Percentiles rank a stretch among this genome's conserved stretches.
Conservation (phyloP, 2,329 filamentous ascomycete genomes). For the Cordyceps farinosa region DNA sequence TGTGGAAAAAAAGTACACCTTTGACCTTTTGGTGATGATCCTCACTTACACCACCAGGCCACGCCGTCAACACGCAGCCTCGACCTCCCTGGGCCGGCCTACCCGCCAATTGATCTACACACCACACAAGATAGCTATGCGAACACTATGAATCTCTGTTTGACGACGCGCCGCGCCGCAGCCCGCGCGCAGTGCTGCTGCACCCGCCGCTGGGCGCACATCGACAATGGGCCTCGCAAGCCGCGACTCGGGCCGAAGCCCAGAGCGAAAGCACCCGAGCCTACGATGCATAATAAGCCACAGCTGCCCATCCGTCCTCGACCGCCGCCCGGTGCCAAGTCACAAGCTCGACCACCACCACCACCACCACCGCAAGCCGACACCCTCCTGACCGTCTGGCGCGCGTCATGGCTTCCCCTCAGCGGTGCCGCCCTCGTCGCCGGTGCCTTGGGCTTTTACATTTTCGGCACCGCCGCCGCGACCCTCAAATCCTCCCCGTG, state of each 20-base stretch:
- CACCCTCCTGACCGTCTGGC: constrained; percentile 36
- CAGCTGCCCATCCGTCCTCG: neutral
- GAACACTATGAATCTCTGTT: constrained; percentile 29
- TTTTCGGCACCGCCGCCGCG: constrained; percentile 38
- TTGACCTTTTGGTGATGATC: neutral
- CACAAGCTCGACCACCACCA: constrained; percentile 23
- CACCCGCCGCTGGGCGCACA: constrained; percentile 24
- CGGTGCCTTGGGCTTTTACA: constrained; percentile 46
- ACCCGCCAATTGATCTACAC: neutral
- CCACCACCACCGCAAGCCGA: constrained; percentile 27
- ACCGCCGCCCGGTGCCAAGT: constrained; percentile 8
- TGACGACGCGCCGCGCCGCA: constrained; percentile 27
- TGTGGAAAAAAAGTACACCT: constrained; percentile 10
- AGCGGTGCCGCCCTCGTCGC: constrained; percentile 45
- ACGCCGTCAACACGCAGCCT: neutral
- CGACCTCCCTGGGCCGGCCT: neutral
- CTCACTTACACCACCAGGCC: neutral
- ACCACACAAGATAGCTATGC: constrained; percentile 9
- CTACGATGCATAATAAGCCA: constrained; percentile 29
- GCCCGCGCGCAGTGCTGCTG: constrained; percentile 25
- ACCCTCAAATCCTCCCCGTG: constrained; percentile 28
- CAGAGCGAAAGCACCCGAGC: constrained; percentile 22
- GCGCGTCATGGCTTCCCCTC: constrained; percentile 41
- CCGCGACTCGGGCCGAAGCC: constrained; percentile 21
- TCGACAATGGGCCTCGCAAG: constrained; percentile 19